A percentile compares a stretch with the other conserved stretches of the same genome.
These are phyloP conservation scores for Eucalyptus sp. DNA, from an alignment of 345 rosid species.

Conservation along the genomic window DNA sequence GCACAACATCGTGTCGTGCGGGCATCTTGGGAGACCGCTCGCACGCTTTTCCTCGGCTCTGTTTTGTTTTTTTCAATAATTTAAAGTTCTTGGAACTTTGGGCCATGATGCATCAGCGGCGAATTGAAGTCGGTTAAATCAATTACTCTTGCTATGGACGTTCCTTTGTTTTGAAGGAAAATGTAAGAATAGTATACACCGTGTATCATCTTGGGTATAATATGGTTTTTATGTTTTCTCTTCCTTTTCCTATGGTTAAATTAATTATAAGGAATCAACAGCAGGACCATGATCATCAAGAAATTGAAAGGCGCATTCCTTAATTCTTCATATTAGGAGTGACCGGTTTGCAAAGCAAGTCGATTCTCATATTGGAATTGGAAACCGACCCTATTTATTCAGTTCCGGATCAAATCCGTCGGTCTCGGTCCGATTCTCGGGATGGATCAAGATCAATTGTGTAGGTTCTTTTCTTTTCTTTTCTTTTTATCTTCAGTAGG, in stretches of 20 bases:
- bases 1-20: neutral
- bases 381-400: neutral
- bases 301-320: neutral
- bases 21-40: neutral
- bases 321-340: neutral
- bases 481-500: neutral
- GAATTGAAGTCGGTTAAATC: neutral
- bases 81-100: neutral
- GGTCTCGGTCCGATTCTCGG: rapidly evolving
- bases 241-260: neutral
- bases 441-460: neutral
- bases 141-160: neutral
- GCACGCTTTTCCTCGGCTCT: neutral
- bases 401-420: rapidly evolving
- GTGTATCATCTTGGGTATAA: neutral
- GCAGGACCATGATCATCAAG: neutral
- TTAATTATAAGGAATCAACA: neutral
- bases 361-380: neutral
- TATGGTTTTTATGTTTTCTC: neutral
- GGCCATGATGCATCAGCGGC: neutral
- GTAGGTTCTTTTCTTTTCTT: neutral
- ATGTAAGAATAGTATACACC: neutral
- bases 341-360: neutral
- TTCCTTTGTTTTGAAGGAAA: neutral
- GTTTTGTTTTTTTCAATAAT: neutral